Base-by-base conservation (phyloP, 306 rosid species). In the Inga oerstediana region DNA sequence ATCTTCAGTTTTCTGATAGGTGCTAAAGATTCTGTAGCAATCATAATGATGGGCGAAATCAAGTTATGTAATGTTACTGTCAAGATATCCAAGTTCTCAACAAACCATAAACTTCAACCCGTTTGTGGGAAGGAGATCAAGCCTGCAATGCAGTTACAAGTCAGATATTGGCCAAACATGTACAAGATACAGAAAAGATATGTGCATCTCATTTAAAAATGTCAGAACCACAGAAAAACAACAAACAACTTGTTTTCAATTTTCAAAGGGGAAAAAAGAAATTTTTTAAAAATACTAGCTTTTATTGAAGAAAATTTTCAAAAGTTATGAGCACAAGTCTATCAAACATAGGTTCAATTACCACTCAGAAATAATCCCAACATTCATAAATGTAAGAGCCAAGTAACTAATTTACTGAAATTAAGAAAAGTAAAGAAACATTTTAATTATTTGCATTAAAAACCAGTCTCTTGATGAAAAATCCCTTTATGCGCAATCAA, bases 1-100 rank as follows among this genome's bases (percentile, higher is more conserved):
- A 90, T 79, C 83, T 83, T 92, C 82, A 92, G 75, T 74, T 84
- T 90, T 81, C 65, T 86, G 39, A 76, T 74, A 0, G 90, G 85
- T 3, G 83, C 61, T 34, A 92, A 72, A n/a, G 88, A 82, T 73
- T 87, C 85, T 0, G 89, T 86, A 17, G 91, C 87, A 83, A 89
- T 89, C 94, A 92, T 90, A 4, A 74, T 76, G 56, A 62, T 12
- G 10, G 16, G 69, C 69, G 0, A 62, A 37, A 24, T 44, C 32
- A 74, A 37, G 48, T 74, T 2, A 34, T 51, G 52, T 59, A 9
- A 79, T 43, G 35, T 0, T 37, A 46, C 52, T 35, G 54, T 35
- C 77, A 19, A 68, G 54, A 44, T 49, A 56, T 44, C 34, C 41
- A 59, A 68, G 77, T 75, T 67, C n/a, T 45, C 44, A 22, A 35